Evolutionary conservation across 352 stramenopile genomes (phyloP), one percentile per base, ranked within the genome.

Genomic region (Phytopythium kandeliae): DNA sequence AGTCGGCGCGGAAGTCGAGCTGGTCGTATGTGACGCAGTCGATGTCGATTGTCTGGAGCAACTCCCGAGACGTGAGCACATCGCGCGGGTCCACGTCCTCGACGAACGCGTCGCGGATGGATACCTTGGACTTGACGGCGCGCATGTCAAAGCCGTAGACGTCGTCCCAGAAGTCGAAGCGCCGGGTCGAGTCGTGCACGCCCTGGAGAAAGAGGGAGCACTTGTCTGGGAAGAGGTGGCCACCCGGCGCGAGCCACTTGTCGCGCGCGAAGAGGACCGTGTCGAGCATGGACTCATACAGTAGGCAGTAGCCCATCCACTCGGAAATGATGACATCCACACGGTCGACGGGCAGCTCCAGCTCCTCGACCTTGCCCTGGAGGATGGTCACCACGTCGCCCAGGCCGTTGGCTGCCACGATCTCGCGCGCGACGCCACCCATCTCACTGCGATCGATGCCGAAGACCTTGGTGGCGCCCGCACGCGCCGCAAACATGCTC

Each of bases 111-210:
- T 99, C 97, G 34, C 74, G 83, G 45, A 98, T 83, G 16, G 92
- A 96, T 57, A 98, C 93, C 58, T 89, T 89, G 50, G 95, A 76
- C 68, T 98, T 95, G 63, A 99, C 96, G 16, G 83, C 77, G 59
- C 86, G 92, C 96, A 99, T 99, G 65, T 99, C 94, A 69, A 99
- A 99, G 47, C 97, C 96, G 69, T 99, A 99, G 13, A 99, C 96
- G 57, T 98, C 67, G 49, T 98, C 78, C 97, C 97, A 99, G 69
- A 98, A 97, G 51, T 80, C 70, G 25, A 92, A 67, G 41, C 78
- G 77, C 50, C 78, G 55, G 19, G 71, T 76, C 38, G 75, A 90
- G 58, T 90, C 77, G 46, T 78, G 66, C 44, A 88, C 73, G 26
- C 69, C 80, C 50, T 90, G 77, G 24, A 99, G 75, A 60, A 96